Conservation (phyloP, 2,329 filamentous ascomycete species). For the Herpotrichia juniperi region DNA sequence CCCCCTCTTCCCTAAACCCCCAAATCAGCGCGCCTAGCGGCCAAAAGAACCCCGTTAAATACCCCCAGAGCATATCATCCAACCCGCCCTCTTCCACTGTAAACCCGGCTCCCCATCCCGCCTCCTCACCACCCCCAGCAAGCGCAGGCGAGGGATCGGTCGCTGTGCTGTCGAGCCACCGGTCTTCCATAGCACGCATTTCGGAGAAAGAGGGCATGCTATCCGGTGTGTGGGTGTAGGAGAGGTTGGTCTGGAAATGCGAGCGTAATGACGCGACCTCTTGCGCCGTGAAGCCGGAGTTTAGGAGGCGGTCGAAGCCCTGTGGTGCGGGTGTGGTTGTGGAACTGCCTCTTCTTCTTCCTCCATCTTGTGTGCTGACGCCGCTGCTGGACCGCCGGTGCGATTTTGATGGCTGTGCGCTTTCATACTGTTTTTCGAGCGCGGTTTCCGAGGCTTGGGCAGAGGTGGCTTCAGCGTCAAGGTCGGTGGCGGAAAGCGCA, state of each 20-base stretch:
- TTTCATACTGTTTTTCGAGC: slow-evolving; percentile 36
- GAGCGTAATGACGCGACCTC: slow-evolving; percentile 86
- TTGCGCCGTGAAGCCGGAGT: slow-evolving; percentile 78
- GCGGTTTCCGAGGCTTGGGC: slow-evolving; percentile 48
- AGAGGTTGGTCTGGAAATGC: slow-evolving; percentile 87
- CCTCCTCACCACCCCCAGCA: slow-evolving; percentile 38
- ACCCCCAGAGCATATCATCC: slow-evolving; percentile 86
- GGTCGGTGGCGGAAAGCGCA: slow-evolving; percentile 69
- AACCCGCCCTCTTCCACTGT: slow-evolving; percentile 67
- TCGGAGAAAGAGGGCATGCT: slow-evolving; percentile 82
- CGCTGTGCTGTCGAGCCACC: slow-evolving; percentile 79
- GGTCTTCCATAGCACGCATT: slow-evolving; percentile 80
- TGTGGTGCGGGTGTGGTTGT: slow-evolving; percentile 65
- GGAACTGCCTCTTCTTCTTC: slow-evolving; percentile 27
- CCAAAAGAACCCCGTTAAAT: slow-evolving; percentile 94
- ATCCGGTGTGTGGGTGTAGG: slow-evolving; percentile 82
- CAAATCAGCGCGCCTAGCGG: slow-evolving; percentile 85
- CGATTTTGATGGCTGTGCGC: slow-evolving; percentile 15
- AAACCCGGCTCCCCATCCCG: slow-evolving; percentile 58
- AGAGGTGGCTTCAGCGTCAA: slow-evolving; percentile 67
- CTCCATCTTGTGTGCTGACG: slow-evolving; percentile 14
- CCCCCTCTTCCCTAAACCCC: slow-evolving; percentile 83
- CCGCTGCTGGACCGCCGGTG: slow-evolving; percentile 23
- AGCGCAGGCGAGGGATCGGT: slow-evolving; percentile 47
- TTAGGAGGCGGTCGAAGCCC: slow-evolving; percentile 86